Evolutionary conservation across 1,284 basidiomycete species (phyloP), one percentile per base, ranked within the genome.

Genomic region (Ustilago shanxiensis): DNA sequence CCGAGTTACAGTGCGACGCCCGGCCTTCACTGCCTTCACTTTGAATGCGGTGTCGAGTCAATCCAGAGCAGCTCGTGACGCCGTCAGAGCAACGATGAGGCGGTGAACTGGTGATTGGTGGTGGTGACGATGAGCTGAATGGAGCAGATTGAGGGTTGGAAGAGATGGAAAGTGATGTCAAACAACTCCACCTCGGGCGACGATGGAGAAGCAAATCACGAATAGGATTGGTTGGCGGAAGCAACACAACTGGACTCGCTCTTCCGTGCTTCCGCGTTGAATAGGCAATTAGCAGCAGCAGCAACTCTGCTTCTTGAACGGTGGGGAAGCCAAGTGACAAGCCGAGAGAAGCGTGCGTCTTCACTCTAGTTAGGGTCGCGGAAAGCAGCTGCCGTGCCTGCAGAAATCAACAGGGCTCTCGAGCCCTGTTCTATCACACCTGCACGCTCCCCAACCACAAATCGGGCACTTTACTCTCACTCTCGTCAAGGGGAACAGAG

Each of bases 201-300:
- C 26, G 54, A 56, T 53, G 51, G 51, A 53, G 51, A 26, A 26
- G 26, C 8, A n/a, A n/a, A n/a, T n/a, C n/a, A n/a, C n/a, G 35
- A 26, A 33, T 39, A 52, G 50, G 20, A 28, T n/a, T n/a, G 16
- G 29, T 26, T 50, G 7, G 18, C n/a, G 16, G 49, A 18, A 22
- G 49, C 16, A 24, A 28, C 28, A 28, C 26, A 50, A 22, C 44
- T 45, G 8, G 44, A 8, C 44, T 45, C 44, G 44, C 44, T 45
- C 16, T 45, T 45, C 44, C 44, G 44, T 45, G 44, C 44, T 45
- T 45, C 44, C 44, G 44, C n/a, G 44, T 45, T 13, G 47, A 49
- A 26, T 24, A 24, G 47, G 47, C 22, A 33, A 33, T 33, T 33
- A 33, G 31, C 31, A 11, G 31, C 31, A 33, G 31, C 5, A 33